A percentile compares a stretch with the other conserved stretches of the same genome.
phyloP scores from a whole-genome alignment of 2,329 filamentous ascomycete species.

The Nemania sp. region DNA sequence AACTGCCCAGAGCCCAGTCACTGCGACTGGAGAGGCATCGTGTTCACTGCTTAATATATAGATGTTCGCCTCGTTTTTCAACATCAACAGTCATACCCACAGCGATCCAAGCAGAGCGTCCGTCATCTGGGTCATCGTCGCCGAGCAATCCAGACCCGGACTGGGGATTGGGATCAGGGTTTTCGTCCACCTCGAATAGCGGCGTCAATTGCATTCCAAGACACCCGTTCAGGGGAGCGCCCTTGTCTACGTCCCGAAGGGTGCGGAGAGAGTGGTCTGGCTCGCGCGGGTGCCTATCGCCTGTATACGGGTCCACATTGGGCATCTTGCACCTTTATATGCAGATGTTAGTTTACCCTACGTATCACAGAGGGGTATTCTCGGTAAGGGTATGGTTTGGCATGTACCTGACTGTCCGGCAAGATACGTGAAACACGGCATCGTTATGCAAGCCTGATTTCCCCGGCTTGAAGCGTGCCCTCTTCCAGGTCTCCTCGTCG shows the following conservation, averaged over 20 bases:
- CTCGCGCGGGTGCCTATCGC: conserved; percentile 56
- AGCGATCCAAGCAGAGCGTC: conserved; percentile 47
- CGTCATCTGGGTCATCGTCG: conserved; percentile 37
- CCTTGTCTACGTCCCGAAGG: conserved; percentile 62
- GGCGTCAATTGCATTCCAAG: conserved; percentile 70
- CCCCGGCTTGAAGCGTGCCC: conserved; percentile 55
- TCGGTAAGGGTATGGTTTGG: background rate
- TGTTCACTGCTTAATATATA: conserved; percentile 44
- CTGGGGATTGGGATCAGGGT: background rate
- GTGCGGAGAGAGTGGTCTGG: conserved; percentile 62
- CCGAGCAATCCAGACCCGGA: conserved; percentile 23
- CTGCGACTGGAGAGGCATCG: no score
- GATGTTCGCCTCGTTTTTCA: conserved; percentile 50
- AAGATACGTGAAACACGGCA: conserved; percentile 58
- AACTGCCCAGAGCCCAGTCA: no score
- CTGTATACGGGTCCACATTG: conserved; percentile 67
- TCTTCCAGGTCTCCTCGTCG: conserved; percentile 71
- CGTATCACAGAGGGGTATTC: no score
- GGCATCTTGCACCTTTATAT: conserved; percentile 65
- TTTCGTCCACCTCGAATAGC: conserved; percentile 43
- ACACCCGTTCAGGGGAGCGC: conserved; percentile 59
- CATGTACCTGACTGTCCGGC: conserved; percentile 64
- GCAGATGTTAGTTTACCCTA: conserved; percentile 9
- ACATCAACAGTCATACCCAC: conserved; percentile 61
- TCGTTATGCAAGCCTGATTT: conserved; percentile 51